Evolutionary conservation across 192 early-diverging fungal genomes (phyloP), one percentile per base, ranked within the genome.

Genomic region (Paraglomus brasilianum): DNA sequence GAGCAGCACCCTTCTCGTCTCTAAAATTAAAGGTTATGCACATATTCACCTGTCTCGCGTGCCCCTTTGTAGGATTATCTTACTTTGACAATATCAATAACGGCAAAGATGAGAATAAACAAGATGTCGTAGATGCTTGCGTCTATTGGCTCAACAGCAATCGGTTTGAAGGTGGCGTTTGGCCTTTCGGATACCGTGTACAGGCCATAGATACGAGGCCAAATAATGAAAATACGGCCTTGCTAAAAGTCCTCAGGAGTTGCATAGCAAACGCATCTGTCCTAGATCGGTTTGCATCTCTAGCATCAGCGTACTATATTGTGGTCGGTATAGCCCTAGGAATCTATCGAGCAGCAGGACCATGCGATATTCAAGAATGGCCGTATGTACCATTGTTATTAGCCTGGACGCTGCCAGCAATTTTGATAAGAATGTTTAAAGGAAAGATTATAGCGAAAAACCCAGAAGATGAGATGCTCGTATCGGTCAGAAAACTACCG

Each of bases 371-470:
- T 48, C 24, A 38, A 13, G 62, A 44, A 45, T 61, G 59, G 59
- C 40, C 59, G 9, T 44, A 44, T 61, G 17, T 61, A 22, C n/a
- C 60, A 22, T 11, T 46, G 8, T 22, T 62, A 62, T 62, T 62
- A 5, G 14, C 19, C 14, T 62, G 60, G 43, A 62, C 43, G 21
- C 8, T 62, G 7, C 17, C 17, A 10, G 60, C 43, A 9, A 44
- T 46, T 9, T 21, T 1, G n/a, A 62, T 5, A 13, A 8, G 43
- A 46, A 21, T 22, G 21, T 46, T 9, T 46, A 19, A 5, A 38
- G 47, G 47, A 7, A 66, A 15, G 6, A 9, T 65, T 6, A 22
- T 65, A 8, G 19, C 50, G 10, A 49, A 49, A n/a, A 48, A 65
- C 39, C 62, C 62, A 0, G 9, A 50, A 24, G 30, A 24, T 2